phyloP scores from a whole-genome alignment of 2,329 filamentous ascomycete species.

The Whalleya microplaca region DNA sequence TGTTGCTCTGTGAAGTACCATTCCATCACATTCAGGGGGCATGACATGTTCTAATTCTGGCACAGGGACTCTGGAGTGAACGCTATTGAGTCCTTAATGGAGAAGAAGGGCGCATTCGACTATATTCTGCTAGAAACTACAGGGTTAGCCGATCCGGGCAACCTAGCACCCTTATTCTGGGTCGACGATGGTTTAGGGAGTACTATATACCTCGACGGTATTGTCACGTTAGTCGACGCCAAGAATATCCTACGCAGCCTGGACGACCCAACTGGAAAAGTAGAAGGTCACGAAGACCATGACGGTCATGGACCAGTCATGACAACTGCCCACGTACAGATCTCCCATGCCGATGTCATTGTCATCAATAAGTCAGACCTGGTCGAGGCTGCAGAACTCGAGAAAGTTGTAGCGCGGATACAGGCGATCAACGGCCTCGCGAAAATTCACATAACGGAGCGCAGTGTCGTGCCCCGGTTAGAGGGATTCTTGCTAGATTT shows the following conservation, averaged over 20 bases:
- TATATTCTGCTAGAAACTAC: constrained; percentile 98
- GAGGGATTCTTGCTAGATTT: constrained; percentile 88
- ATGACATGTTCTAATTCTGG: constrained; percentile 27
- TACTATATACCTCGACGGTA: constrained; percentile 94
- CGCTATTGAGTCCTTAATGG: constrained; percentile 95
- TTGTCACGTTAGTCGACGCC: constrained; percentile 93
- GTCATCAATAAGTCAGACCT: constrained; percentile 94
- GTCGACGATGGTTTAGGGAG: constrained; percentile 94
- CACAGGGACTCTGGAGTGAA: constrained; percentile 85
- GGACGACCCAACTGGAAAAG: constrained; percentile 68
- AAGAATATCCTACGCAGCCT: constrained; percentile 86
- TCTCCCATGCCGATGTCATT: constrained; percentile 94
- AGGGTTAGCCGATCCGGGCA: constrained; percentile 91
- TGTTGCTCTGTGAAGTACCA: constrained; percentile 92
- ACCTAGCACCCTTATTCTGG: constrained; percentile 96
- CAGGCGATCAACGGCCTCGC: constrained; percentile 88
- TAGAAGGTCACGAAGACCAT: constrained; percentile 56
- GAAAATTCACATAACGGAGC: constrained; percentile 78
- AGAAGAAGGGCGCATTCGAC: constrained; percentile 90
- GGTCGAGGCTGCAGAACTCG: constrained; percentile 70
- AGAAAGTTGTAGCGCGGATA: constrained; percentile 71
- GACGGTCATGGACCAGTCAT: constrained; percentile 66
- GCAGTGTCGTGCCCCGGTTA: constrained; percentile 77
- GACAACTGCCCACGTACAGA: constrained; percentile 93
- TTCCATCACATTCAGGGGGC: neutral